These are phyloP conservation scores for Solanum rostratum DNA, from an alignment of 257 asterid species.

Conservation along the genomic window DNA sequence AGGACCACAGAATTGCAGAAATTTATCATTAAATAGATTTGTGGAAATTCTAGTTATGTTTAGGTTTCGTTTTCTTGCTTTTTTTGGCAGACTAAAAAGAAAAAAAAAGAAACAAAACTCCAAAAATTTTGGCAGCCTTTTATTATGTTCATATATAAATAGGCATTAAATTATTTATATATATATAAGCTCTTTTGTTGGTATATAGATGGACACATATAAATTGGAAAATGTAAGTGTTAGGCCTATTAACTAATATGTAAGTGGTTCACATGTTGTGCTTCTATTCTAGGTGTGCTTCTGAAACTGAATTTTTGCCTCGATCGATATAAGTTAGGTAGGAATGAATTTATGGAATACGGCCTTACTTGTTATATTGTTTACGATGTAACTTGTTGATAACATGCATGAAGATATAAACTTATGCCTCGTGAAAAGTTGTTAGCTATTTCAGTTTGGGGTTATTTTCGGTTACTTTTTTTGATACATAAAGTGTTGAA, in stretches of 20 bases:
- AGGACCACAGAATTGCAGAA: constrained; percentile 1
- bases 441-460: no score
- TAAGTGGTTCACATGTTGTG: not conserved
- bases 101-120: not conserved
- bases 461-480: no score
- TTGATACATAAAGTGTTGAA: no score
- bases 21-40: not conserved
- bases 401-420: no score
- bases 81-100: not conserved
- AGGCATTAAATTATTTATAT: not conserved
- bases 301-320: no score
- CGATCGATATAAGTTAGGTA: no score
- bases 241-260: not conserved
- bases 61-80: not conserved
- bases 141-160: not conserved
- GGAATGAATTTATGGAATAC: no score
- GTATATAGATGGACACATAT: not conserved
- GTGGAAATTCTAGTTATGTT: not conserved
- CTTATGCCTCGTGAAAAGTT: no score
- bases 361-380: no score
- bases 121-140: not conserved
- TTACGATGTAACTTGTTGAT: no score
- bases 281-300: no score
- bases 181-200: not conserved
- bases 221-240: not conserved